Conservation (phyloP, 1,139 yeast species). For the Blastobotrys raffinosifermentans region DNA sequence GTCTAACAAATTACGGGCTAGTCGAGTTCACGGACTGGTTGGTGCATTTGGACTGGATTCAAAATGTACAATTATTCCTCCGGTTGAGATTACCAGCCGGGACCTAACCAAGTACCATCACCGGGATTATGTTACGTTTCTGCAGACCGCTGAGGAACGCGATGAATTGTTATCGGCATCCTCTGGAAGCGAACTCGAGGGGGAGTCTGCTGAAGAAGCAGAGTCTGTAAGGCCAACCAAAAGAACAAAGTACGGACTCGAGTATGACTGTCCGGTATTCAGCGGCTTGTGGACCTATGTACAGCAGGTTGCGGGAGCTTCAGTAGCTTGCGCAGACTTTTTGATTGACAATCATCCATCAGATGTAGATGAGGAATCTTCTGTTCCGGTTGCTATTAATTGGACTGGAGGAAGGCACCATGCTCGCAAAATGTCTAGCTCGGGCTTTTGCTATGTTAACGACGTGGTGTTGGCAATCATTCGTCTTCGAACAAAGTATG, state of each 20-base stretch:
- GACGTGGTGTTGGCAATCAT: conserved; percentile 57
- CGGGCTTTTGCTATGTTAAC: conserved; percentile 72
- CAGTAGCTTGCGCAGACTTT: conserved; percentile 45
- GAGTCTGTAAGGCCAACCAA: conserved; percentile 5
- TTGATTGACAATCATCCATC: conserved; percentile 18
- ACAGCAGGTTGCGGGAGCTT: conserved; percentile 49
- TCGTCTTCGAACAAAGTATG: conserved; percentile 41
- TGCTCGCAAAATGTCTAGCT: conserved; percentile 47
- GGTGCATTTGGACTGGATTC: conserved; percentile 36
- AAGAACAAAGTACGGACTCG: conserved; percentile 30
- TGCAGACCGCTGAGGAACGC: conserved; percentile 26
- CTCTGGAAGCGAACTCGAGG: too few species aligned
- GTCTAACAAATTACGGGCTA: conserved; percentile 47
- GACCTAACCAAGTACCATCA: conserved; percentile 39
- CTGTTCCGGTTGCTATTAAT: conserved; percentile 45
- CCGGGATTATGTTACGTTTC: conserved; percentile 33
- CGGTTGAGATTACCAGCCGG: conserved; percentile 22
- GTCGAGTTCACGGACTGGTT: conserved; percentile 41
- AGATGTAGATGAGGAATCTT: conserved; percentile 1
- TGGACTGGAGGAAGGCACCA: conserved; percentile 86
- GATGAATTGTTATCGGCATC: too few species aligned
- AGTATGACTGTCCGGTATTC: conserved; percentile 62
- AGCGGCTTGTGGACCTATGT: conserved; percentile 49
- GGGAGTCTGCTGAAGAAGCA: conserved; percentile 13
- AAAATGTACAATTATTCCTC: conserved; percentile 12